phyloP scores from a whole-genome alignment of 352 stramenopile genomes.

The Globisporangium takayamanum region DNA sequence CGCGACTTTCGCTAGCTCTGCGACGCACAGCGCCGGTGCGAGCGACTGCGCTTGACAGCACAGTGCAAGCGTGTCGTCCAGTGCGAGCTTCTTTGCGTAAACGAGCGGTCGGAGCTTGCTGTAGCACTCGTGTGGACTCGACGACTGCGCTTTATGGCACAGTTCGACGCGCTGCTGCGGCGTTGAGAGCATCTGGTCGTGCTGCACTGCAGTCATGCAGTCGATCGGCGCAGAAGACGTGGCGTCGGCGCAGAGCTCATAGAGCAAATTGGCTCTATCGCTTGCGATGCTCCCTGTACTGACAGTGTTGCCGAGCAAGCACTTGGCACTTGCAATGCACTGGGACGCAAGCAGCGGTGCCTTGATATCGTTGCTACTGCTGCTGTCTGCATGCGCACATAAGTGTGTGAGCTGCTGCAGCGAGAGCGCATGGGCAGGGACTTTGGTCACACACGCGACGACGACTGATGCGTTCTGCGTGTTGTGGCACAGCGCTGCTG shows the following conservation, averaged over 20 bases:
- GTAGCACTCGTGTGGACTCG: slow-evolving; percentile 21
- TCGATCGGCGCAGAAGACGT: slow-evolving; percentile 25
- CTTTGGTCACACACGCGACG: slow-evolving; percentile 21
- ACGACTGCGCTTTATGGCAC: slow-evolving; percentile 18
- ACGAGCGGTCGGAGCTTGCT: slow-evolving; percentile 24
- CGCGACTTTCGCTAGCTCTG: slow-evolving; percentile 4
- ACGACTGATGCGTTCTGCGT: slow-evolving; percentile 19
- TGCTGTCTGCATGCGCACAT: slow-evolving; percentile 13
- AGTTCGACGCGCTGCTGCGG: slow-evolving; percentile 20
- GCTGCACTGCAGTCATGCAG: slow-evolving; percentile 26
- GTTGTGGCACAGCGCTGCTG: slow-evolving; percentile 22
- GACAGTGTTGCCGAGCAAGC: slow-evolving; percentile 1
- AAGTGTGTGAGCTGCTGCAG: slow-evolving; percentile 18
- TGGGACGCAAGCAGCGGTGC: not conserved
- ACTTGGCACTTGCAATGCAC: slow-evolving; percentile 10
- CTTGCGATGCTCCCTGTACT: not conserved
- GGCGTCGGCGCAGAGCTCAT: slow-evolving; percentile 24
- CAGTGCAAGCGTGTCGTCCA: slow-evolving; percentile 14
- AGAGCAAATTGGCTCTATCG: slow-evolving; percentile 6
- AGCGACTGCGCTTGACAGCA: slow-evolving; percentile 22
- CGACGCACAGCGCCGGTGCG: slow-evolving; percentile 9
- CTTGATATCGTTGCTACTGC: not conserved
- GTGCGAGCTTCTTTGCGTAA: slow-evolving; percentile 18
- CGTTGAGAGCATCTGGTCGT: slow-evolving; percentile 17
- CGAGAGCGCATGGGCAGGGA: slow-evolving; percentile 18